phyloP scores from a whole-genome alignment of 108 stramenopile genomes.

The Asterionellopsis glacialis region DNA sequence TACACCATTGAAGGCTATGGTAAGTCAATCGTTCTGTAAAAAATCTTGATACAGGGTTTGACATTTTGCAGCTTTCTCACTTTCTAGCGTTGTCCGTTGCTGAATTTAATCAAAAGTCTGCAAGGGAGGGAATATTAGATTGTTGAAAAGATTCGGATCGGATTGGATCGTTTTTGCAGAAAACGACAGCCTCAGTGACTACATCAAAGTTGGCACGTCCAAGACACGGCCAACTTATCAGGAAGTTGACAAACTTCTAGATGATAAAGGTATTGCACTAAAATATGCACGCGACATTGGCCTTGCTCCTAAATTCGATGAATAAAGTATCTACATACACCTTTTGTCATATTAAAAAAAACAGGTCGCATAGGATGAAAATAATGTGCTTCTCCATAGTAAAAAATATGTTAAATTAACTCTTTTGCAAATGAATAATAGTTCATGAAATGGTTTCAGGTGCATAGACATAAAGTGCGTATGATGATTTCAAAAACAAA shows the following conservation, averaged over 20 bases:
- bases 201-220: constrained; percentile 49
- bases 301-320: constrained; percentile 52
- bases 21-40: too few relatives aligned
- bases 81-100: too few relatives aligned
- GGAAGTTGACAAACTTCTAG: constrained; percentile 78
- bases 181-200: constrained; percentile 68
- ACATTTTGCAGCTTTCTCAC: too few relatives aligned
- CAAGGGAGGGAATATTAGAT: constrained; percentile 76
- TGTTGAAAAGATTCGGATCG: constrained; percentile 74
- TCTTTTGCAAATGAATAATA: neutral
- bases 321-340: too few relatives aligned
- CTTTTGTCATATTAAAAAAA: too few relatives aligned
- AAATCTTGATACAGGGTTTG: too few relatives aligned
- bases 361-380: neutral
- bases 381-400: neutral
- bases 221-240: constrained; percentile 72
- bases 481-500: neutral
- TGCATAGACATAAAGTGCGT: neutral
- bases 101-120: too few relatives aligned
- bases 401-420: neutral
- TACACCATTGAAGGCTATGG: constrained; percentile 73
- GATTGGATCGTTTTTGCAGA: constrained; percentile 83
- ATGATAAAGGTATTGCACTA: constrained; percentile 66
- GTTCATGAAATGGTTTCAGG: neutral
- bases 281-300: constrained; percentile 86